Conservation (phyloP, 768 basidiomycete genomes). For the Chlorophyllum brunneum region DNA sequence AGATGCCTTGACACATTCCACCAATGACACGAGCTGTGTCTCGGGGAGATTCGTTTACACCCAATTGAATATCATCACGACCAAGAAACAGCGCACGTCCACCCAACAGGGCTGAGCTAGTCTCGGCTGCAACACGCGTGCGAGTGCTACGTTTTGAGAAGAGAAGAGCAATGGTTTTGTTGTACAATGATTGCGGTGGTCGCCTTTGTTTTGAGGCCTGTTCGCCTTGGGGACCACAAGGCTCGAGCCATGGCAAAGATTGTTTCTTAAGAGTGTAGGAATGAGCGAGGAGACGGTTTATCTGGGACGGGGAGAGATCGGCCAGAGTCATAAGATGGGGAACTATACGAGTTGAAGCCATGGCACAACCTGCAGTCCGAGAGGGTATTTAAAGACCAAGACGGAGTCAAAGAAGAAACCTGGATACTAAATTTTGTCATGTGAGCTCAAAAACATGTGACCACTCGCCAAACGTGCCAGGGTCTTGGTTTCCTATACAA, state of each 20-base stretch:
- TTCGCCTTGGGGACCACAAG: slow-evolving; percentile 36
- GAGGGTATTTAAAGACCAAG: neutral
- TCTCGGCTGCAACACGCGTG: slow-evolving; percentile 87
- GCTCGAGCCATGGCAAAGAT: slow-evolving; percentile 65
- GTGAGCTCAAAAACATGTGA: neutral
- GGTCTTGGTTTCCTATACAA: too few relatives aligned
- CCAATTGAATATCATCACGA: slow-evolving; percentile 87
- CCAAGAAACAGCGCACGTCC: slow-evolving; percentile 91
- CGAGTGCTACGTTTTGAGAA: slow-evolving; percentile 94
- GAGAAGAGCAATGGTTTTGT: slow-evolving; percentile 83
- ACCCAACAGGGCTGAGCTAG: slow-evolving; percentile 72
- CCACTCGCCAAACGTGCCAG: neutral
- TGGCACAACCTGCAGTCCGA: slow-evolving; percentile 5
- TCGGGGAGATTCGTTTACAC: slow-evolving; percentile 85
- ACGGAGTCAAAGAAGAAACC: neutral
- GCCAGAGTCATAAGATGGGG: slow-evolving; percentile 88
- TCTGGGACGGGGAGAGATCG: slow-evolving; percentile 76
- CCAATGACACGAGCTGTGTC: slow-evolving; percentile 89
- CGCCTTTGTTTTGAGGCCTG: slow-evolving; percentile 42
- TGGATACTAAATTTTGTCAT: too few relatives aligned
- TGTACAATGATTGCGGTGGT: slow-evolving; percentile 72
- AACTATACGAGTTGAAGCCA: slow-evolving; percentile 22
- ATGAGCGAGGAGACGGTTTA: slow-evolving; percentile 59
- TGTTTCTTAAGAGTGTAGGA: slow-evolving; percentile 61
- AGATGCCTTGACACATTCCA: slow-evolving; percentile 95